Conservation (phyloP, 73 alveolate species). For the Paramecium primaurelia region DNA sequence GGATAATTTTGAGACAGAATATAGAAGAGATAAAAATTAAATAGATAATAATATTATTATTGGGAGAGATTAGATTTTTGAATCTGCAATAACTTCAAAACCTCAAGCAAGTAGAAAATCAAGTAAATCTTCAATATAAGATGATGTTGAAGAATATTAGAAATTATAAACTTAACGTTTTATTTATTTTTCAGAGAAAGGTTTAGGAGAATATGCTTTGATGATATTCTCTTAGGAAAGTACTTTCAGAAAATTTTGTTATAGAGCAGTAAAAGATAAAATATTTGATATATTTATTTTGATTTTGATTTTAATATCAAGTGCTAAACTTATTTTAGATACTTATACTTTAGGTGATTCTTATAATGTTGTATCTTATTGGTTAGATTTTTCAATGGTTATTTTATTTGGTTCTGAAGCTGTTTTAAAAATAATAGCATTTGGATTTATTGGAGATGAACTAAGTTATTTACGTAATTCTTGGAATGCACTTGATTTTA, state of each 20-base stretch:
- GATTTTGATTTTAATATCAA: not conserved
- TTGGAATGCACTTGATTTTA: constrained; percentile 94
- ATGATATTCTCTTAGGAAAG: constrained; percentile 43
- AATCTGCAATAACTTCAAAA: not conserved
- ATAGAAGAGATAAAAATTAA: constrained; percentile 44
- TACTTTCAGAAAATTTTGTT: not conserved
- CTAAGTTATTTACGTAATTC: constrained; percentile 86
- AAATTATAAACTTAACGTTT: not conserved
- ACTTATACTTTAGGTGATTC: not conserved
- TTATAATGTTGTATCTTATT: not conserved
- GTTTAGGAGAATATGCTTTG: not conserved
- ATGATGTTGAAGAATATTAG: not conserved
- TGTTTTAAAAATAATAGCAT: constrained; percentile 80
- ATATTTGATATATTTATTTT: constrained; percentile 29
- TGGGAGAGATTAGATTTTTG: constrained; percentile 37
- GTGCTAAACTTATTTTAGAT: constrained; percentile 42
- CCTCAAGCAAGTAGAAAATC: constrained; percentile 13
- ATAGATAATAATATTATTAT: constrained; percentile 20
- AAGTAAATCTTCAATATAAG: not conserved
- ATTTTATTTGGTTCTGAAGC: constrained; percentile 81
- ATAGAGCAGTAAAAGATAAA: not conserved
- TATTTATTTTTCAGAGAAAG: not conserved
- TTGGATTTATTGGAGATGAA: constrained; percentile 86
- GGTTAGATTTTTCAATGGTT: constrained; percentile 79
- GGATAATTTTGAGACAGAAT: constrained; percentile 47